Evolutionary conservation across 768 basidiomycete species (phyloP).

Genomic region (Rossbeevera mucosa): DNA sequence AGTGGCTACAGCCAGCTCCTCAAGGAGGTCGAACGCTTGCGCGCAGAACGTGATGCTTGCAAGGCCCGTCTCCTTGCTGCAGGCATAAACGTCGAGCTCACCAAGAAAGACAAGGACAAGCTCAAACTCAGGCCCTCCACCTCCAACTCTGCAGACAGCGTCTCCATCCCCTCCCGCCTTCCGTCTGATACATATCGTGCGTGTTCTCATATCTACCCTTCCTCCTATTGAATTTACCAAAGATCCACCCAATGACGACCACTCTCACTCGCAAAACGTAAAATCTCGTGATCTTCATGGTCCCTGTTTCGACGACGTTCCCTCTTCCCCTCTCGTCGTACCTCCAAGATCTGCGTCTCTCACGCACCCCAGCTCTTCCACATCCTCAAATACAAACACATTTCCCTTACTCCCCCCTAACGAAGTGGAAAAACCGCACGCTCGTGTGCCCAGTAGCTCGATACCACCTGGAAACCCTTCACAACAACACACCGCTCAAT

Average conservation of each 20-base stretch:
- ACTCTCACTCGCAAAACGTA: conserved; percentile 18
- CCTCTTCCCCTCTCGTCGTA: conserved; percentile 10
- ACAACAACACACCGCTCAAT: conserved; percentile 6
- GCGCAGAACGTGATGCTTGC: conserved; percentile 71
- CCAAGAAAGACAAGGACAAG: conserved; percentile 27
- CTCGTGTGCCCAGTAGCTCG: conserved; percentile 3
- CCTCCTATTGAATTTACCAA: not conserved
- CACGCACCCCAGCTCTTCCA: conserved; percentile 6
- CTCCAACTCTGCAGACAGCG: conserved; percentile 20
- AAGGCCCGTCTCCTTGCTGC: conserved; percentile 32
- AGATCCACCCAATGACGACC: conserved; percentile 19
- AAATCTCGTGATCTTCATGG: conserved; percentile 7
- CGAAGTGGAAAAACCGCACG: conserved; percentile 9
- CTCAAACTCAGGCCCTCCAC: conserved; percentile 17
- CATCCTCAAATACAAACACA: conserved; percentile 8
- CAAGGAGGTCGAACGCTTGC: conserved; percentile 82
- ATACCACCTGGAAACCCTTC: conserved; percentile 4
- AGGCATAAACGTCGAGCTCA: conserved; percentile 37
- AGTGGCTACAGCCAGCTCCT: conserved; percentile 72
- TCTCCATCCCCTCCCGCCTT: not conserved
- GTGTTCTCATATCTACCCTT: not conserved
- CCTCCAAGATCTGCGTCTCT: conserved; percentile 24
- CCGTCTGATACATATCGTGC: not conserved
- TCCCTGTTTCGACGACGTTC: not conserved
- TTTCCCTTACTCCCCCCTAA: conserved; percentile 18